Conservation (phyloP, 441 rosid species). For the Croton setiger region DNA sequence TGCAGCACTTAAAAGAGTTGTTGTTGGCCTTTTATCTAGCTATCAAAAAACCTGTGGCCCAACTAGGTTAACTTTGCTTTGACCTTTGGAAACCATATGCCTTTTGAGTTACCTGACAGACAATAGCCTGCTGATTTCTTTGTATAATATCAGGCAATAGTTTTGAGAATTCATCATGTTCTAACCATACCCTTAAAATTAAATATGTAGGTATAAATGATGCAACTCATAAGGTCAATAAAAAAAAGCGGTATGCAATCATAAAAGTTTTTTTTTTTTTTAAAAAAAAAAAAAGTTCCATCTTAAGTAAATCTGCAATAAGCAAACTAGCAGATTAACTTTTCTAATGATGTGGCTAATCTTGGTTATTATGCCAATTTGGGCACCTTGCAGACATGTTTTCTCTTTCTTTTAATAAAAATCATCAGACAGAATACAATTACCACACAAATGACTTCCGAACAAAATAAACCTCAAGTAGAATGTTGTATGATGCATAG, state of each 20-base stretch:
- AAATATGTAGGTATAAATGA: background rate
- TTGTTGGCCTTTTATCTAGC: background rate
- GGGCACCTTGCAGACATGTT: background rate
- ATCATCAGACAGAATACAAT: constrained; percentile 6
- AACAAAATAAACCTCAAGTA: constrained; percentile 19
- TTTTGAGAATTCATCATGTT: background rate
- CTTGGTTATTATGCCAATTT: constrained; percentile 3
- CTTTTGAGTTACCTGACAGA: background rate
- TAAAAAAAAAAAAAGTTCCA: background rate
- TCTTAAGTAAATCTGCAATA: constrained; percentile 2
- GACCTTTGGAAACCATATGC: background rate
- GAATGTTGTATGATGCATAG: too few species aligned
- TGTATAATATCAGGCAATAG: background rate
- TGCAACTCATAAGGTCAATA: constrained; percentile 4
- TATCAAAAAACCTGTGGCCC: background rate
- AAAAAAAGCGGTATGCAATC: background rate
- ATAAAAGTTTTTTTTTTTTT: too few species aligned
- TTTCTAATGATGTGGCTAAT: constrained; percentile 4
- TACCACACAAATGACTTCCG: constrained; percentile 16
- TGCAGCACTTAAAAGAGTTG: background rate
- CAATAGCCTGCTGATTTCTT: background rate
- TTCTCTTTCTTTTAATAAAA: background rate
- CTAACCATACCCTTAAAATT: background rate
- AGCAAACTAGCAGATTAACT: background rate
- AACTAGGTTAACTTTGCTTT: background rate